Evolutionary conservation across 129 eudicot species (phyloP).

Genomic region (Ambrosia trifida): DNA sequence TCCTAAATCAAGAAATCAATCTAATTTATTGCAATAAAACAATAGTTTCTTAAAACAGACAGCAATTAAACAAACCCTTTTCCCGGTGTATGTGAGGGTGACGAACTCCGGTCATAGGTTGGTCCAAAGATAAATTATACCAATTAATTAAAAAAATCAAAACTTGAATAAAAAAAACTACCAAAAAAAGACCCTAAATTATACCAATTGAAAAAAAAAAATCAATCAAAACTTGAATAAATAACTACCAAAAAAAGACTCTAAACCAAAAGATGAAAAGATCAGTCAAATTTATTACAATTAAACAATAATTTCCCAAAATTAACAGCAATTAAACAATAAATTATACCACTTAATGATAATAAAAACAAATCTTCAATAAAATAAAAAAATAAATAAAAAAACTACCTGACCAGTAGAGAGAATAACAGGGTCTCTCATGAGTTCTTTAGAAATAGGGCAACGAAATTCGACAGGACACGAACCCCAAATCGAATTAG

Average conservation of each 20-base stretch:
- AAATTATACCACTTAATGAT: background rate
- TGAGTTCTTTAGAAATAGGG: conserved; percentile 83
- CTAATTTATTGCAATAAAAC: background rate
- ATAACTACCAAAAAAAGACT: no score
- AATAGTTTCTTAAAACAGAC: background rate
- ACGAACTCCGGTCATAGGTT: no score
- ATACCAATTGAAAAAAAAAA: background rate
- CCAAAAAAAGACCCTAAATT: background rate
- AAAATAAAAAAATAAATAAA: background rate
- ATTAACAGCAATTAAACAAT: background rate
- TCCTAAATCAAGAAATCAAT: background rate
- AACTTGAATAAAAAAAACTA: no score
- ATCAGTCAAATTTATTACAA: background rate
- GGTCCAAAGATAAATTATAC: background rate
- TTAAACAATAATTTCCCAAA: background rate
- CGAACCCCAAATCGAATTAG: conserved; percentile 27
- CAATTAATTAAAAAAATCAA: background rate
- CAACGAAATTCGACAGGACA: conserved; percentile 76
- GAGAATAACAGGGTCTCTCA: conserved; percentile 90
- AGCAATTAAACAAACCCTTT: background rate
- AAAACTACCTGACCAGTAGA: conserved; percentile 85
- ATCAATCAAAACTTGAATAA: no score
- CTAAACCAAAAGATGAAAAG: no score
- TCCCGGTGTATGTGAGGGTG: no score
- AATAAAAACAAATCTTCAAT: no score